A percentile compares a stretch with the other conserved stretches of the same genome.
These are phyloP conservation scores for Dendrocalamus latiflorus DNA, from an alignment of 202 grass and related monocot genomes.

Conservation along the genomic window DNA sequence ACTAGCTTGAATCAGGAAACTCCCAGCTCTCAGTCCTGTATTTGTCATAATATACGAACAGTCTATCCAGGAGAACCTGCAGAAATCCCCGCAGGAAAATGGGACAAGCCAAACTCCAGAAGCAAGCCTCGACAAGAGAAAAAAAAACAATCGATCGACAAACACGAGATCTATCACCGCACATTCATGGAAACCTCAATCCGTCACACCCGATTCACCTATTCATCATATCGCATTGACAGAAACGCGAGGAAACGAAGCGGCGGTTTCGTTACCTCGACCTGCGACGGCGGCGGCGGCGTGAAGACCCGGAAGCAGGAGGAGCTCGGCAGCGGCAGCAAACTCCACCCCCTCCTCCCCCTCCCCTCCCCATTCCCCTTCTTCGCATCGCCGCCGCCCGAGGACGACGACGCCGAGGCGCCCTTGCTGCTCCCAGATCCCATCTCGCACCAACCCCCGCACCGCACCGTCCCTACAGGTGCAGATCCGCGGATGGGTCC, in stretches of 20 bases:
- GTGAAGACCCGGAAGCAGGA: slow-evolving; percentile 59
- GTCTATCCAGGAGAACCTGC: too few relatives aligned
- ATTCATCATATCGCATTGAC: background rate
- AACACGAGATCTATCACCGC: slow-evolving; percentile 20
- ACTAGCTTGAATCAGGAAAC: background rate
- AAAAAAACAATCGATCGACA: background rate
- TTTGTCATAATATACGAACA: too few relatives aligned
- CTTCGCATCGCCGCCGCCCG: background rate
- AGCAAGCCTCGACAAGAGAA: background rate
- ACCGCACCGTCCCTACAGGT: slow-evolving; percentile 5
- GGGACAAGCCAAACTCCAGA: background rate
- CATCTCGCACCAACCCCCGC: slow-evolving; percentile 38
- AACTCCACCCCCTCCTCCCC: slow-evolving; percentile 16
- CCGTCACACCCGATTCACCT: background rate
- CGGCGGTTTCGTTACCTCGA: slow-evolving; percentile 3
- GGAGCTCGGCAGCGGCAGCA: slow-evolving; percentile 44
- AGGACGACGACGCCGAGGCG: background rate
- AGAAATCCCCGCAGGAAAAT: background rate
- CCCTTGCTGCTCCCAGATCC: slow-evolving; percentile 88
- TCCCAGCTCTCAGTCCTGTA: background rate
- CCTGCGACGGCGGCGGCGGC: background rate
- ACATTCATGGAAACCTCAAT: background rate
- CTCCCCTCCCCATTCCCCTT: slow-evolving; percentile 29
- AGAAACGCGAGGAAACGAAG: background rate
- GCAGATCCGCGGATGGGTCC: slow-evolving; percentile 25